These are phyloP conservation scores for Colletotrichum lini DNA, from an alignment of 2,329 filamentous ascomycete species.

Conservation along the genomic window DNA sequence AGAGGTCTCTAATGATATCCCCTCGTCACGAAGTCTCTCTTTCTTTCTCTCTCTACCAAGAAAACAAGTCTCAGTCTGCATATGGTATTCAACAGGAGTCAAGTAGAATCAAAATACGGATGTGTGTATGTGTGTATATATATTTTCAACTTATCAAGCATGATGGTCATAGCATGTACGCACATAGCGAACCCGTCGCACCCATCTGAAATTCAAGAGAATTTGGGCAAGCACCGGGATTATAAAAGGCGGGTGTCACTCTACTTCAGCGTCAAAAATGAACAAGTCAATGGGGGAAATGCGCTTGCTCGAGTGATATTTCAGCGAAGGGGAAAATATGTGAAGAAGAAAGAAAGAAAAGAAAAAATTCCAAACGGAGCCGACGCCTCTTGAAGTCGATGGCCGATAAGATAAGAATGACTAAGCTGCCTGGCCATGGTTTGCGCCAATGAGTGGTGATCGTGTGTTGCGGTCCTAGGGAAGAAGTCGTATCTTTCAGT, in stretches of 20 bases:
- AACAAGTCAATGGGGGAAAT: constrained; percentile 57
- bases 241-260: constrained; percentile 70
- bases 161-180: constrained; percentile 59
- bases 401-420: constrained; percentile 40
- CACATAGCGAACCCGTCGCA: constrained; percentile 74
- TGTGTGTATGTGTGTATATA: not conserved
- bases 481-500: constrained; percentile 7
- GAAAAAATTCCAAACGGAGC: constrained; percentile 27
- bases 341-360: constrained; percentile 56
- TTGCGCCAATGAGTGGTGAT: not conserved
- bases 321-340: constrained; percentile 62
- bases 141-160: not conserved
- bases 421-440: constrained; percentile 12
- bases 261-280: constrained; percentile 67
- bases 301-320: constrained; percentile 53
- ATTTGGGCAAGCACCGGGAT: constrained; percentile 66
- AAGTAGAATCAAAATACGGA: constrained; percentile 9
- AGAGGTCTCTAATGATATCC: constrained; percentile 44
- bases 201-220: constrained; percentile 53
- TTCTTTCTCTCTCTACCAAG: not conserved
- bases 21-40: constrained; percentile 23
- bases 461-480: too few relatives aligned
- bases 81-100: constrained; percentile 19
- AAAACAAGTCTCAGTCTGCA: constrained; percentile 21
- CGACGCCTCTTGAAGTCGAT: constrained; percentile 20